Evolutionary conservation across 495 filamentous ascomycete species (phyloP), one percentile per base, ranked within the genome.

Genomic region (Neurospora sp.): DNA sequence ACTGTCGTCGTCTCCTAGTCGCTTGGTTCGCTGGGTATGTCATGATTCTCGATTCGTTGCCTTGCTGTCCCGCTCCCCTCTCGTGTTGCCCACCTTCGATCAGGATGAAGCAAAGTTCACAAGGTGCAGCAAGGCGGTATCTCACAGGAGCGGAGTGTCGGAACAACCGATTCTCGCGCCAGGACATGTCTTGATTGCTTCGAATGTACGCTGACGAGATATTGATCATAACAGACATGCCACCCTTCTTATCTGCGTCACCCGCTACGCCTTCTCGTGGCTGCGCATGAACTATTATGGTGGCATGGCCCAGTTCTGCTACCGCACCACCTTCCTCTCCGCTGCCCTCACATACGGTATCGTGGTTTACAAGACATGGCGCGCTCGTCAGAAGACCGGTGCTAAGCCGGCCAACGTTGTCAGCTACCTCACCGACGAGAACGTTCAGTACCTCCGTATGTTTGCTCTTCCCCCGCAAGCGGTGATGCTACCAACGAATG

Each of bases 351-450:
- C 96, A 3, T 99, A 99, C 83, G 96, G 96, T 75, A 98, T 99
- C 73, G 96, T 99, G 22, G 96, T 98, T n/a, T 98, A 97, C 87
- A 99, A 99, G 88, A 93, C 93, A 70, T 94, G 92, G 84, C 90
- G 94, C 72, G 92, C 96, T 73, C 90, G 93, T 72, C 87, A 91
- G 74, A 88, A 89, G 81, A 84, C 88, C 69, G 90, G 90, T 69
- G 86, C 84, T 71, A 86, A 84, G 78, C 83, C 83, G 59, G 83
- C 88, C 48, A 88, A 89, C 74, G 80, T 83, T 37, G 39, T 94
- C 68, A 88, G 89, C 75, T 82, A 96, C 73, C 85, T 89, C 71
- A 83, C 89, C 20, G 96, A 99, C 81, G 96, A 98, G 87, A 99
- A 99, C 83, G 92, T 98, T 68, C 96, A 99, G 80, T 99, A 99